phyloP scores from a whole-genome alignment of 139 green algal species.

The Haematococcus sp. region DNA sequence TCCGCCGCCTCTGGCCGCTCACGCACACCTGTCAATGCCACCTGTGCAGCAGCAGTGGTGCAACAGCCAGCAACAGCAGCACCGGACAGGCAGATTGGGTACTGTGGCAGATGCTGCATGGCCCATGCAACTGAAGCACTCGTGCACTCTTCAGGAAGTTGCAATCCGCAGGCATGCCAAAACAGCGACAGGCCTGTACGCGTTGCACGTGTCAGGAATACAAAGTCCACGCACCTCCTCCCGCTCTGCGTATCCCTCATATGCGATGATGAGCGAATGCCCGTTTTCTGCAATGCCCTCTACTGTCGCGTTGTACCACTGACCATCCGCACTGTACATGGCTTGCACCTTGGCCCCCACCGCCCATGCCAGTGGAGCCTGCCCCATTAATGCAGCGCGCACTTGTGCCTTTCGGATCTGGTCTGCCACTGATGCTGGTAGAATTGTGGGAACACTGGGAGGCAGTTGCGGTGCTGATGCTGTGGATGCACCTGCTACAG shows the following conservation, averaged over 20 bases:
- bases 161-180: no score
- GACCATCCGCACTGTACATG: slow-evolving; percentile 52
- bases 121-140: not conserved
- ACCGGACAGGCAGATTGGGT: slow-evolving; percentile 2
- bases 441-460: slow-evolving; percentile 36
- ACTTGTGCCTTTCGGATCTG: slow-evolving; percentile 67
- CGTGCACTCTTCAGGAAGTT: not conserved
- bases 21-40: slow-evolving; percentile 46
- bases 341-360: slow-evolving; percentile 67
- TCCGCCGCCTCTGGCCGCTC: slow-evolving; percentile 42
- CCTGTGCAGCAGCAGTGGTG: slow-evolving; percentile 21
- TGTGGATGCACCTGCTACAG: slow-evolving; percentile 8
- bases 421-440: slow-evolving; percentile 68
- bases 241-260: slow-evolving; percentile 65
- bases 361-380: slow-evolving; percentile 70
- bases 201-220: no score
- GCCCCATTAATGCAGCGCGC: slow-evolving; percentile 58
- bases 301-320: slow-evolving; percentile 51
- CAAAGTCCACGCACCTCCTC: slow-evolving; percentile 72
- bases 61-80: not conserved
- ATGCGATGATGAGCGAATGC: slow-evolving; percentile 70
- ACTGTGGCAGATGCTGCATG: not conserved
- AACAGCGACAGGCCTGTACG: no score
- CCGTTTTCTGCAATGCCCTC: slow-evolving; percentile 44
- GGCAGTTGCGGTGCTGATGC: slow-evolving; percentile 21